Base-by-base conservation (phyloP, 139 green algal species). In the Pleodorina starrii region DNA sequence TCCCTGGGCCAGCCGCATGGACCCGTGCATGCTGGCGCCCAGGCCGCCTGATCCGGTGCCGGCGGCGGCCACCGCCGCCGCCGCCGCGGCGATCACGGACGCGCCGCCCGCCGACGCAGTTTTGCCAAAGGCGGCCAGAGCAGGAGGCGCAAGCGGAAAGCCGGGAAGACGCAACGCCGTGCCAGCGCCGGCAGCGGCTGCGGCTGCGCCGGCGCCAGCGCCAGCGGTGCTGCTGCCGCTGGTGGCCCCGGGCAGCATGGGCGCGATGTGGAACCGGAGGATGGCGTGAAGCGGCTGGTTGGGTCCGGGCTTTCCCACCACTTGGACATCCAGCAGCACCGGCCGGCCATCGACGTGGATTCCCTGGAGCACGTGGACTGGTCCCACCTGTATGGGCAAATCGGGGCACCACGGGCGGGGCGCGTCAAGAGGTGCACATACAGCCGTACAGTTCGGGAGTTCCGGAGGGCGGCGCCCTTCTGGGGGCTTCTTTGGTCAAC, bases 351-450 rank as follows among this genome's bases (percentile, higher is more conserved):
- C 82, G 38, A 27, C 4, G 66, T 88, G 82, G 21, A 16, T 32
- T 5, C 19, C 82, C 25, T 68, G 66, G 0, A 88, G 68, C 32
- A 71, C 44, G 46, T 88, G 68, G 36, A 74, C 25, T 10, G 80
- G 80, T 19, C 80, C 80, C 11, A 87, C 43, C 79, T 86, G 42
- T 9, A n/a, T n/a, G n/a, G n/a, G n/a, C n/a, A n/a, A n/a, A n/a
- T n/a, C n/a, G n/a, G n/a, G n/a, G n/a, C n/a, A n/a, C n/a, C n/a
- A n/a, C n/a, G n/a, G n/a, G n/a, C n/a, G n/a, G n/a, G n/a, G n/a
- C n/a, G n/a, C n/a, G n/a, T n/a, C n/a, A n/a, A n/a, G n/a, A n/a
- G n/a, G n/a, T n/a, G n/a, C n/a, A n/a, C n/a, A n/a, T n/a, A n/a
- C n/a, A n/a, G n/a, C n/a, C n/a, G n/a, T n/a, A n/a, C n/a, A n/a